Conservation (phyloP, 2,329 filamentous ascomycete species). For the Cladosporium austrohemisphaericum region DNA sequence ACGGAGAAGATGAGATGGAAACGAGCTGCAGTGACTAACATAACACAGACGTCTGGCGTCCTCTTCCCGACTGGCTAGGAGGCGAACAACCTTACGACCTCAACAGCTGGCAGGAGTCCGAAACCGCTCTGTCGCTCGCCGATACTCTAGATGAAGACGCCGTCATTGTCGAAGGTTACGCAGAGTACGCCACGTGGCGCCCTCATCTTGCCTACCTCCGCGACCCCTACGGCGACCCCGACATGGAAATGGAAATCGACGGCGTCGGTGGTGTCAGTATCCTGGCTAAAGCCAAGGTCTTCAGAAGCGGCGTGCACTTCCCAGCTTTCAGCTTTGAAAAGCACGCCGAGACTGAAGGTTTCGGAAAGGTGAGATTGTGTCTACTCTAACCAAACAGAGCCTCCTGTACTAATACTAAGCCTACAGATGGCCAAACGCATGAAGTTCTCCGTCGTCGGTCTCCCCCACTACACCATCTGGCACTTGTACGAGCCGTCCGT, state of each 20-base stretch:
- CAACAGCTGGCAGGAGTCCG: slow-evolving; percentile 99
- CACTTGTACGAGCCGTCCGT: slow-evolving; percentile 99
- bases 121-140: slow-evolving; percentile 87
- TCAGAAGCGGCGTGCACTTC: slow-evolving; percentile 92
- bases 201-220: slow-evolving; percentile 94
- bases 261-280: slow-evolving; percentile 97
- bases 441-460: slow-evolving; percentile 89
- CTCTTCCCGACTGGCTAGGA: slow-evolving; percentile 97
- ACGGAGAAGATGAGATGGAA: background rate
- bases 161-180: slow-evolving; percentile 97
- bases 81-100: slow-evolving; percentile 97
- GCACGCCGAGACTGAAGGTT: slow-evolving; percentile 96
- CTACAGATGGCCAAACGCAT: slow-evolving; percentile 91
- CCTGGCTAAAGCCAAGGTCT: slow-evolving; percentile 90
- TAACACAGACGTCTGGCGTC: slow-evolving; percentile 76
- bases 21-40: background rate
- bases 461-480: slow-evolving; percentile 98
- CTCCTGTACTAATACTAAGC: slow-evolving; percentile 9
- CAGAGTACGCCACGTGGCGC: slow-evolving; percentile 97
- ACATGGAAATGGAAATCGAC: slow-evolving; percentile 99
- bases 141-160: slow-evolving; percentile 96
- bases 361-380: slow-evolving; percentile 73
- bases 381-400: background rate
- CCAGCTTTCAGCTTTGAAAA: slow-evolving; percentile 98
- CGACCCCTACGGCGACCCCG: slow-evolving; percentile 93